A percentile compares a stretch with the other conserved stretches of the same genome.
Conservation (phyloP, 768 basidiomycete genomes). For the Cystobasidium onofrii region DNA sequence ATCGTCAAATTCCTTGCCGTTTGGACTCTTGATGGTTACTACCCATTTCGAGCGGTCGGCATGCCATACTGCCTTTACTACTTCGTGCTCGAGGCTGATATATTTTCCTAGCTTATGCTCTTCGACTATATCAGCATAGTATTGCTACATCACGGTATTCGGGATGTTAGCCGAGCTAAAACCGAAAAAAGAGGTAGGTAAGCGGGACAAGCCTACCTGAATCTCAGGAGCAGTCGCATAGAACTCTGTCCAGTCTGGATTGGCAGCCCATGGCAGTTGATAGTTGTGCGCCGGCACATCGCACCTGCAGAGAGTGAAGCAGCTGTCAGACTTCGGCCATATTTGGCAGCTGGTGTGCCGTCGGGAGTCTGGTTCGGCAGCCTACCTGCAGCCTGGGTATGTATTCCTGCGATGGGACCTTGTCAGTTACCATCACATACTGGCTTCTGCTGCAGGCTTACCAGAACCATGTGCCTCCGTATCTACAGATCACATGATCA, state of each 20-base stretch:
- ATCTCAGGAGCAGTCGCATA: slow-evolving; percentile 3
- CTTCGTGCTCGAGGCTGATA: background rate
- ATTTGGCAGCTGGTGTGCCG: background rate
- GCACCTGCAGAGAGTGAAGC: background rate
- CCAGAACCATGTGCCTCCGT: slow-evolving; percentile 8
- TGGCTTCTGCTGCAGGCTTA: too few relatives aligned
- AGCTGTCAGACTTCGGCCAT: background rate
- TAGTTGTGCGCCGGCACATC: slow-evolving; percentile 2
- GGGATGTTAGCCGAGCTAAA: too few relatives aligned
- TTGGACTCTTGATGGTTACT: background rate
- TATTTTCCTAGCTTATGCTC: background rate
- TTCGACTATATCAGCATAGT: background rate
- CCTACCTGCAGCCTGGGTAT: slow-evolving; percentile 3
- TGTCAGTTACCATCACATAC: background rate
- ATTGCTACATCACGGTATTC: background rate
- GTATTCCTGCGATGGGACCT: background rate
- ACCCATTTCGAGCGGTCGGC: background rate
- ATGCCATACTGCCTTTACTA: background rate
- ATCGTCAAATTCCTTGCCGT: background rate
- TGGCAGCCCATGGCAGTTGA: slow-evolving; percentile 1
- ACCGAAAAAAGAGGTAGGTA: too few relatives aligned
- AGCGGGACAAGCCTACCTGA: background rate
- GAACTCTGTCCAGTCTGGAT: background rate
- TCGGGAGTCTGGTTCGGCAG: background rate
- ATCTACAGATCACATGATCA: slow-evolving; percentile 10